These are phyloP conservation scores for Amanita polypyramis DNA, from an alignment of 768 basidiomycete genomes.

Conservation along the genomic window DNA sequence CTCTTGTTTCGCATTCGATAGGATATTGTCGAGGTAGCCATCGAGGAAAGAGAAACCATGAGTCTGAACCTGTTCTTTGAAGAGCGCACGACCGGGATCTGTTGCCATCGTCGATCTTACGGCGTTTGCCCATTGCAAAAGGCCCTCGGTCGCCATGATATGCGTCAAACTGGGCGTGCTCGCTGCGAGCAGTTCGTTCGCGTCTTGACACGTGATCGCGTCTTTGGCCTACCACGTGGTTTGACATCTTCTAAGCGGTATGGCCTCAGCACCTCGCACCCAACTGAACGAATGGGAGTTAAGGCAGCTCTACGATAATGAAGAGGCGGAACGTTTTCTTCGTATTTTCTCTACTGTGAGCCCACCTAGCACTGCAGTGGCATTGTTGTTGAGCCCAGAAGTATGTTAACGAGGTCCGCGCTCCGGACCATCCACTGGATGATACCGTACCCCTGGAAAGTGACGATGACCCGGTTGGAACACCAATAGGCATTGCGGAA, in stretches of 20 bases:
- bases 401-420: slow-evolving; percentile 52
- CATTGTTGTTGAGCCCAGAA: slow-evolving; percentile 14
- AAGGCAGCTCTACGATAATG: slow-evolving; percentile 48
- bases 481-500: background rate
- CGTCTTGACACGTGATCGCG: slow-evolving; percentile 11
- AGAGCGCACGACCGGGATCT: slow-evolving; percentile 60
- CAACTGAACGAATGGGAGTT: slow-evolving; percentile 42
- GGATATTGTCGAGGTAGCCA: slow-evolving; percentile 66
- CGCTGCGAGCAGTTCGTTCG: slow-evolving; percentile 7
- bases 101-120: slow-evolving; percentile 60
- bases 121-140: slow-evolving; percentile 58
- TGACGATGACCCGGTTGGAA: background rate
- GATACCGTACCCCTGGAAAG: background rate
- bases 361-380: slow-evolving; percentile 7
- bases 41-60: slow-evolving; percentile 76
- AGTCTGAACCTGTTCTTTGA: slow-evolving; percentile 64
- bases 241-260: background rate
- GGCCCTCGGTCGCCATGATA: slow-evolving; percentile 37
- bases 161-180: slow-evolving; percentile 1
- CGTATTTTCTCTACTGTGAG: slow-evolving; percentile 50
- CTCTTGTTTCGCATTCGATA: slow-evolving; percentile 59
- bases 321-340: slow-evolving; percentile 54
- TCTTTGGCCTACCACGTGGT: background rate
- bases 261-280: slow-evolving; percentile 10
- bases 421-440: slow-evolving; percentile 14